These are phyloP conservation scores for Luvunga scandens DNA, from an alignment of 345 rosid species.

Conservation along the genomic window DNA sequence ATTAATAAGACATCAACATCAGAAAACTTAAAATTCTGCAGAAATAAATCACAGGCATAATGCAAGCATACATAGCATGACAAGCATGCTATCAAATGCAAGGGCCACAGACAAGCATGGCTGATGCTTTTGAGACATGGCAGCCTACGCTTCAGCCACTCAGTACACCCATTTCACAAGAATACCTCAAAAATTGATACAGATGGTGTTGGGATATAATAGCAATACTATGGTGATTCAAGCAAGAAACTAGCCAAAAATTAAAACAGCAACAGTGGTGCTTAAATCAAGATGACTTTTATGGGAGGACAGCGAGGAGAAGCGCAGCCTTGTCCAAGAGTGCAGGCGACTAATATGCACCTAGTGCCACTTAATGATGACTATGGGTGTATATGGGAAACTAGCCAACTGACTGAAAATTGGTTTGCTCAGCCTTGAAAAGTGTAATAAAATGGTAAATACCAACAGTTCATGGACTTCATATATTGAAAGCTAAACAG, in stretches of 20 bases:
- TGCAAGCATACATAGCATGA: neutral
- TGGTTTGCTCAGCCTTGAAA: neutral
- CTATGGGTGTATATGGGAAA: neutral
- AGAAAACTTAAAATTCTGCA: neutral
- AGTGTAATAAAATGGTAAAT: neutral
- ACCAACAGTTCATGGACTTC: constrained; percentile 1
- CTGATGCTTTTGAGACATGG: neutral
- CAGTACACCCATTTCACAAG: neutral
- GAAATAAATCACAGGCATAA: neutral
- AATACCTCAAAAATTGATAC: neutral
- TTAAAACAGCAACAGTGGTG: neutral
- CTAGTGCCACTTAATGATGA: neutral
- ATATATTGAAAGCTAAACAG: neutral
- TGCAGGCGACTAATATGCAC: neutral
- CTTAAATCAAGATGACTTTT: neutral
- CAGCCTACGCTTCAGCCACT: neutral
- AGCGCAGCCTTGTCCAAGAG: neutral
- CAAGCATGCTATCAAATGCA: neutral
- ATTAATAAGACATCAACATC: constrained; percentile 5
- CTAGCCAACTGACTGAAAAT: neutral
- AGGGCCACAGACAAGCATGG: neutral
- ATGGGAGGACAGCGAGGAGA: neutral
- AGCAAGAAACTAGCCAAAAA: neutral
- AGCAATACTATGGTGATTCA: neutral
- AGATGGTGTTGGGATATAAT: neutral